phyloP scores from a whole-genome alignment of 805 yeast species.

The Lipomyces lipofer region DNA sequence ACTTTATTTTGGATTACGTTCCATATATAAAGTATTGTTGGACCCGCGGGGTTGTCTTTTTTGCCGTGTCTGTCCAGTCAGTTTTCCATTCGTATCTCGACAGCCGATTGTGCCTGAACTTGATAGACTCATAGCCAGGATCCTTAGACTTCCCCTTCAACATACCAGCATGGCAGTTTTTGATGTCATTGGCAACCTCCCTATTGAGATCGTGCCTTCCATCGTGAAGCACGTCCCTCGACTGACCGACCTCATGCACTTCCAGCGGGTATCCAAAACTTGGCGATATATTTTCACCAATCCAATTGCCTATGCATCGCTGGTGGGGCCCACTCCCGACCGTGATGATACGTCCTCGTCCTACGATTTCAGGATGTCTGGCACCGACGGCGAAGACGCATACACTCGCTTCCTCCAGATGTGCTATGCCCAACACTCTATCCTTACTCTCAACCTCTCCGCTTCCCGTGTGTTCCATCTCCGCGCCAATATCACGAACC shows the following conservation, averaged over 20 bases:
- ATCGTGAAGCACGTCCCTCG: constrained; percentile 28
- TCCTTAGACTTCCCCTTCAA: background rate
- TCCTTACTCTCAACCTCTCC: constrained; percentile 19
- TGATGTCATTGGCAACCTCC: constrained; percentile 26
- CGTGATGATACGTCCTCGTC: constrained; percentile 2
- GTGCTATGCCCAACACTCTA: constrained; percentile 25
- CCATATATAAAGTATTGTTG: no score
- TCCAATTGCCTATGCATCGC: constrained; percentile 19
- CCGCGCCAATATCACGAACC: constrained; percentile 17
- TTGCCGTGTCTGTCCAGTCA: no score
- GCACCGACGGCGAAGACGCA: background rate
- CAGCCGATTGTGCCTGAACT: background rate
- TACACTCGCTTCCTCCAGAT: constrained; percentile 21
- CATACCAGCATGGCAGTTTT: background rate
- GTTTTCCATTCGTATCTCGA: background rate
- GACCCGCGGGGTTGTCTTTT: no score
- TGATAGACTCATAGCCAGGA: background rate
- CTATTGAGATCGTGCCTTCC: constrained; percentile 24
- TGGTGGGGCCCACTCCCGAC: constrained; percentile 14
- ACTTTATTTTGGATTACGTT: no score
- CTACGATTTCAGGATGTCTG: no score
- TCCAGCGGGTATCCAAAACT: constrained; percentile 22
- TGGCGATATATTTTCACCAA: constrained; percentile 29
- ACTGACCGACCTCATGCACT: constrained; percentile 22
- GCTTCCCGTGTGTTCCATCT: constrained; percentile 6